Conservation (phyloP, 2,329 filamentous ascomycete genomes). For the Cytospora piceae region DNA sequence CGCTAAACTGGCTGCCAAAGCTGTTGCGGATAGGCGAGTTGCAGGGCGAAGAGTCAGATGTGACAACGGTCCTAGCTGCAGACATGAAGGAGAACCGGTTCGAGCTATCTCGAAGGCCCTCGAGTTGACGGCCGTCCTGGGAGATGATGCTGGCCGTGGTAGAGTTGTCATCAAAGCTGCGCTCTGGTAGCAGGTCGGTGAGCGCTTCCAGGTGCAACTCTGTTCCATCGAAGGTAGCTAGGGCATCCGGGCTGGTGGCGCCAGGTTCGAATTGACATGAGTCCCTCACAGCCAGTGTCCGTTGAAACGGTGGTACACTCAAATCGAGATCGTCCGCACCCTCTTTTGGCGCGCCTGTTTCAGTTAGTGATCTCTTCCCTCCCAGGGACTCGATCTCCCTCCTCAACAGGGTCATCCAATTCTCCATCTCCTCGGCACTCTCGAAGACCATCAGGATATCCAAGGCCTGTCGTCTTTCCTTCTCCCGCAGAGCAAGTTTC, state of each 20-base stretch:
- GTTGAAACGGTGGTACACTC: constrained; percentile 48
- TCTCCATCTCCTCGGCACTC: constrained; percentile 73
- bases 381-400: constrained; percentile 72
- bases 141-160: constrained; percentile 61
- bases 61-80: constrained; percentile 62
- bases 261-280: constrained; percentile 50
- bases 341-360: constrained; percentile 58
- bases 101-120: constrained; percentile 59
- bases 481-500: constrained; percentile 62
- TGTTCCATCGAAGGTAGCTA: constrained; percentile 28
- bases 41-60: constrained; percentile 62
- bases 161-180: constrained; percentile 58
- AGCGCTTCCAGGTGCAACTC: constrained; percentile 38
- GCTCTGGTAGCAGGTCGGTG: constrained; percentile 42
- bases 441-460: constrained; percentile 76
- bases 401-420: constrained; percentile 71
- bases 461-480: constrained; percentile 60
- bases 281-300: constrained; percentile 53
- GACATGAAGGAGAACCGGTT: constrained; percentile 64
- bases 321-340: constrained; percentile 43
- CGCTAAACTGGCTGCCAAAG: constrained; percentile 45
- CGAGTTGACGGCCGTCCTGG: constrained; percentile 61
- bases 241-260: constrained; percentile 37
- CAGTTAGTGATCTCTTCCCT: constrained; percentile 65
- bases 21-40: constrained; percentile 59